These are phyloP conservation scores for Xylariaceae sp. DNA, from an alignment of 2,329 filamentous ascomycete genomes.

Conservation along the genomic window DNA sequence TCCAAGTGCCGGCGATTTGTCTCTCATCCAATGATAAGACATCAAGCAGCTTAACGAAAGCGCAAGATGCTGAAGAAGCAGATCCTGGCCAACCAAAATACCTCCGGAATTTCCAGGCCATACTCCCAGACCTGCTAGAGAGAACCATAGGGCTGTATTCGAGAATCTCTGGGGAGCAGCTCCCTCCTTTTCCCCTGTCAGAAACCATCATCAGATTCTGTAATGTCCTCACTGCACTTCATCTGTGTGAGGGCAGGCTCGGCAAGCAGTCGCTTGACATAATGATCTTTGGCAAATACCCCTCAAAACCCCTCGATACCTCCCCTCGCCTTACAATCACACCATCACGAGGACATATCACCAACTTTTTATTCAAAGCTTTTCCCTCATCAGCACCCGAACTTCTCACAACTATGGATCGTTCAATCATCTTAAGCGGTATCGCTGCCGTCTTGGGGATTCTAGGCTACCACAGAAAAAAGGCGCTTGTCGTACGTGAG, in stretches of 20 bases:
- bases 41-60: slow-evolving; percentile 45
- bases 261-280: slow-evolving; percentile 66
- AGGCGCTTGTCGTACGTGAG: slow-evolving; percentile 87
- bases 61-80: slow-evolving; percentile 46
- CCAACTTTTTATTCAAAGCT: slow-evolving; percentile 69
- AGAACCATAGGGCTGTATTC: slow-evolving; percentile 78
- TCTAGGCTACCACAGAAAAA: slow-evolving; percentile 84
- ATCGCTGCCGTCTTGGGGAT: slow-evolving; percentile 85
- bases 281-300: slow-evolving; percentile 68
- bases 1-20: slow-evolving; percentile 71
- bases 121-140: slow-evolving; percentile 77
- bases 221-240: slow-evolving; percentile 71
- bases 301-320: slow-evolving; percentile 56
- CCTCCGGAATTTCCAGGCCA: slow-evolving; percentile 59
- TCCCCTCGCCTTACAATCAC: slow-evolving; percentile 62
- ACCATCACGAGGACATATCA: slow-evolving; percentile 68
- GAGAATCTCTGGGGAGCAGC: slow-evolving; percentile 71
- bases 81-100: slow-evolving; percentile 58
- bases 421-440: slow-evolving; percentile 80
- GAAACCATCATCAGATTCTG: slow-evolving; percentile 77
- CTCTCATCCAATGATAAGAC: slow-evolving; percentile 57
- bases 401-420: slow-evolving; percentile 74
- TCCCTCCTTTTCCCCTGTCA: slow-evolving; percentile 74
- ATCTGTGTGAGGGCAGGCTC: slow-evolving; percentile 69
- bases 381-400: slow-evolving; percentile 73